Conservation (phyloP, 2,329 filamentous ascomycete genomes). For the Sporothrix euskadiensis region DNA sequence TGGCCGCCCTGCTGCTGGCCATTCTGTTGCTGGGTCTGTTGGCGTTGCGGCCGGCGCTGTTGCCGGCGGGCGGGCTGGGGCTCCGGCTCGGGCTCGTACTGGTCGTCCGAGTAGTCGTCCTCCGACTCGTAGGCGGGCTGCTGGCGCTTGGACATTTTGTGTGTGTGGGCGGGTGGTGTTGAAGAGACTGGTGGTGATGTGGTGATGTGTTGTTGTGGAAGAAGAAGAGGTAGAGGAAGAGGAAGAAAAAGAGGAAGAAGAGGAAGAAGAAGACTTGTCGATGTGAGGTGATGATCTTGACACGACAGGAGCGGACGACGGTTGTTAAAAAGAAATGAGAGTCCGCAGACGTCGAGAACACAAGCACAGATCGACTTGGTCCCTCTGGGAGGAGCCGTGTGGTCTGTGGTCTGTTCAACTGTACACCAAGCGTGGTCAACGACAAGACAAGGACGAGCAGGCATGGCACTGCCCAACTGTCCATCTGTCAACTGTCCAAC, state of each 20-base stretch:
- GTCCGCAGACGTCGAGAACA: not conserved
- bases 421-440: not conserved
- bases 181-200: not conserved
- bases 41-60: slow-evolving; percentile 34
- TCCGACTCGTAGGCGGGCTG: slow-evolving; percentile 42
- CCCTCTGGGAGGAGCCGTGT: not conserved
- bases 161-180: not conserved
- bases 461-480: not conserved
- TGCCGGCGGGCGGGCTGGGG: slow-evolving; percentile 32
- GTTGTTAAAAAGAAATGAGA: slow-evolving; percentile 10
- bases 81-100: slow-evolving; percentile 29
- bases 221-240: no score
- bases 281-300: not conserved
- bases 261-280: not conserved
- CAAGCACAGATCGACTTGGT: not conserved
- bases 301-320: slow-evolving; percentile 1
- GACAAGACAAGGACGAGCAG: not conserved
- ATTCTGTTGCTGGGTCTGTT: slow-evolving; percentile 37
- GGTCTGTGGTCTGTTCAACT: not conserved
- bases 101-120: slow-evolving; percentile 40
- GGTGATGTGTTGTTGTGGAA: not conserved
- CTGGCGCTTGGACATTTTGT: slow-evolving; percentile 35
- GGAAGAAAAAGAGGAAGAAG: not conserved
- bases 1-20: slow-evolving; percentile 35
- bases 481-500: not conserved